Base-by-base conservation (phyloP, 2,329 filamentous ascomycete species). In the Emmonsiellopsis sp. region DNA sequence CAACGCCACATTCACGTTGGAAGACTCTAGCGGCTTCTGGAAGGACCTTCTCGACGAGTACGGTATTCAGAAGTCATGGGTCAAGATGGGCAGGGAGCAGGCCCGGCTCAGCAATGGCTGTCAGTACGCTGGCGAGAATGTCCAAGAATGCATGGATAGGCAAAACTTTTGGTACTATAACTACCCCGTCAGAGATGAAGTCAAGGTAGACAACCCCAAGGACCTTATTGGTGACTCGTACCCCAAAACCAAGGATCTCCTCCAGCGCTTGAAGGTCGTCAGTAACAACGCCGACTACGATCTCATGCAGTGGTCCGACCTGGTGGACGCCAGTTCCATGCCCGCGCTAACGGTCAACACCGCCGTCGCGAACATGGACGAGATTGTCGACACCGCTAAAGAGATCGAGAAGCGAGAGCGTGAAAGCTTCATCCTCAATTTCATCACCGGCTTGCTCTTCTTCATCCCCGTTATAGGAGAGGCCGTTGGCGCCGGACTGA, bases 161-260 rank as follows among this genome's bases (percentile, higher is more conserved):
- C 7, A 48, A 2, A 31, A 8, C 20, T 8, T 3, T 34, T 48
- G 45, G 45, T 48, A 10, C 2, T 48, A n/a, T 5, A 15, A 34
- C 45, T 48, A 48, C n/a, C 45, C 45, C 45, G 1, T 49, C 26
- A 15, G 26, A 35, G 45, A n/a, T 34, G 7, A 4, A 2, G 45
- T 49, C 30, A 49, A 34, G 15, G 26, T 49, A 32, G 9, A 35
- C 45, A 49, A 49, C 45, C 45, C 45, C 8, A 49, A 49, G 45
- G 26, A 49, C 45, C 9, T 49, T 31, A 49, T 49, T n/a, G 45
- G 45, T 10, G 7, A 49, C 7, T 49, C 45, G 20, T 35, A 49
- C 26, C 5, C 7, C 45, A 49, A 49, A 31, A 13, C 20, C 45
- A n/a, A 35, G 45, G 45, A 49, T 8, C 32, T 49, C 26, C 45